Conservation (phyloP, 345 rosid species). For the Pistacia atlantica region DNA sequence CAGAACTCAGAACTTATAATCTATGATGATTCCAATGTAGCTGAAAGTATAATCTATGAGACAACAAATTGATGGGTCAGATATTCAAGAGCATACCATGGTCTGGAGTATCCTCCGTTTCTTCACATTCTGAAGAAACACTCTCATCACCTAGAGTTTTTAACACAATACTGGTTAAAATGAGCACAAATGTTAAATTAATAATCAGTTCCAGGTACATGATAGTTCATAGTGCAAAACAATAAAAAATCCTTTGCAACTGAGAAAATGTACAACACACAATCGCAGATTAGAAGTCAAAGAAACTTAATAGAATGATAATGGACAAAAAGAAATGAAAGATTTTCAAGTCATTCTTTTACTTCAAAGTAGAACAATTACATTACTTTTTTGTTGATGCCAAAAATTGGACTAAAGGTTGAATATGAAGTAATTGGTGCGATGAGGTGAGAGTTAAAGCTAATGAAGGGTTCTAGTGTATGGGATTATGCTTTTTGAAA, state of each 20-base stretch:
- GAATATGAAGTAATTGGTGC: no score
- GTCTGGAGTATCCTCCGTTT: constrained; percentile 28
- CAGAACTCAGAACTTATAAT: not conserved
- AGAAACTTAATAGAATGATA: not conserved
- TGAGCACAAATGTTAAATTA: not conserved
- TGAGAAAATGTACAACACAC: not conserved
- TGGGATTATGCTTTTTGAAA: no score
- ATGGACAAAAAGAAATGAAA: no score
- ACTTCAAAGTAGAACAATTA: no score
- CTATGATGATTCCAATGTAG: not conserved
- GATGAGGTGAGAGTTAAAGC: no score
- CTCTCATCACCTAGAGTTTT: constrained; percentile 49
- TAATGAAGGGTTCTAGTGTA: no score
- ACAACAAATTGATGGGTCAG: constrained; percentile 1
- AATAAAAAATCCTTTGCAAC: not conserved
- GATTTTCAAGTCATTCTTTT: no score
- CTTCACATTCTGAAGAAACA: constrained; percentile 41
- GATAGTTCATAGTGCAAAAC: not conserved
- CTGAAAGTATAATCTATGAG: not conserved
- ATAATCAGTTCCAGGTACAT: not conserved
- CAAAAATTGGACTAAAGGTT: no score
- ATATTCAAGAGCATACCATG: constrained; percentile 38
- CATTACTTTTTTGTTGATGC: no score
- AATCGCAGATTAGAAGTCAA: not conserved
- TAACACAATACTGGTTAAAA: constrained; percentile 14